phyloP scores from a whole-genome alignment of 805 yeast species.

The Tetrapisispora pingtungensis region DNA sequence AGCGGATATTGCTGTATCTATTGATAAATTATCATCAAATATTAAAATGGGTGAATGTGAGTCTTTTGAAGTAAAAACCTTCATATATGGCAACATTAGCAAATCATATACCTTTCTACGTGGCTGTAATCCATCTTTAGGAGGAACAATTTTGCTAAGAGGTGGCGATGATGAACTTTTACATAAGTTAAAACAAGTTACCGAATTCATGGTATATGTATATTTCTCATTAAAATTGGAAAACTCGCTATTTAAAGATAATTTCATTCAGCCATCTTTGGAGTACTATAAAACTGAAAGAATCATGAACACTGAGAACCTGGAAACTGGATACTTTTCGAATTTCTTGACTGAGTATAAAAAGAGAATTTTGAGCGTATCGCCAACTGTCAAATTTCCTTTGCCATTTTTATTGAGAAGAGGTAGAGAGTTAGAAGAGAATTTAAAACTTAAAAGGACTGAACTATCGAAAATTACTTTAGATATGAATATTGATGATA shows the following conservation, averaged over 20 bases:
- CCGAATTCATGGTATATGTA: constrained; percentile 71
- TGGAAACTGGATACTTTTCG: constrained; percentile 26
- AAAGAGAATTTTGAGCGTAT: constrained; percentile 58
- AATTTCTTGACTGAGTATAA: constrained; percentile 34
- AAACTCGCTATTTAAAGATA: constrained; percentile 60
- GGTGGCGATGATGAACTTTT: constrained; percentile 61
- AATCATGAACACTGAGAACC: constrained; percentile 9
- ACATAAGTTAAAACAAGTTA: constrained; percentile 61
- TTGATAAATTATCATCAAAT: constrained; percentile 68
- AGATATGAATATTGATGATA: constrained; percentile 17
- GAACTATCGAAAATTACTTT: constrained; percentile 11
- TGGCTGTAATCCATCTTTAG: constrained; percentile 64
- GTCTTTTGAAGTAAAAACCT: constrained; percentile 60
- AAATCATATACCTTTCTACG: constrained; percentile 71
- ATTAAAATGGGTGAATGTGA: constrained; percentile 71
- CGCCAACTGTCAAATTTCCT: constrained; percentile 74
- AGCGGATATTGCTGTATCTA: constrained; percentile 77
- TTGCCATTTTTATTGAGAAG: constrained; percentile 53
- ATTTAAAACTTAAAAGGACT: constrained; percentile 21
- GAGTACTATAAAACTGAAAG: constrained; percentile 25
- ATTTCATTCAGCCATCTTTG: constrained; percentile 44
- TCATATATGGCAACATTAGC: constrained; percentile 41
- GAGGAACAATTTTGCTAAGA: constrained; percentile 79
- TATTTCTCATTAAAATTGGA: constrained; percentile 75
- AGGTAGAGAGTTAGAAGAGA: constrained; percentile 43